Evolutionary conservation across 1,139 yeast genomes (phyloP), one percentile per base, ranked within the genome.

Genomic region (Dujonia santamariae): DNA sequence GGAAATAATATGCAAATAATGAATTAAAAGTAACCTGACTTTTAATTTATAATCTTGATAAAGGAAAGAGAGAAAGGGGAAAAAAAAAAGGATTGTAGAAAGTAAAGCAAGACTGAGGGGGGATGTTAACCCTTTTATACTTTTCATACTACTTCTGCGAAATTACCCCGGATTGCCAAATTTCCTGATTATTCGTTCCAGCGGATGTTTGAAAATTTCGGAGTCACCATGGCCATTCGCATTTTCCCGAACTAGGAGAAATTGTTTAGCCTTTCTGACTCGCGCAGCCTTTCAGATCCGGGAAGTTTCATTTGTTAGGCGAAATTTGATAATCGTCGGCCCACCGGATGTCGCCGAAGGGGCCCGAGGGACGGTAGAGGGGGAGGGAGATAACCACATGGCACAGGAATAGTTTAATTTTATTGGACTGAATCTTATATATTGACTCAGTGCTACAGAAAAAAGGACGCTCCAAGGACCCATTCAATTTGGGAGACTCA

Each of bases 181-280:
- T n/a, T n/a, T n/a, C n/a, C n/a, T n/a, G n/a, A n/a, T n/a, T n/a
- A 7, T 27, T 36, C 38, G 44, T 40, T 40, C 44, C 44, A 40
- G 42, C 44, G 44, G 42, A 41, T 29, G 38, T 22, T 30, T 7
- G 21, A 4, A 9, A 8, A 17, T n/a, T n/a, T n/a, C n/a, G n/a
- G n/a, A n/a, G n/a, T n/a, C n/a, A n/a, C n/a, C n/a, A n/a, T n/a
- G n/a, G n/a, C n/a, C n/a, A n/a, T n/a, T n/a, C n/a, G n/a, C n/a
- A n/a, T n/a, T n/a, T n/a, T n/a, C n/a, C n/a, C n/a, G n/a, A n/a
- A n/a, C n/a, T n/a, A n/a, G n/a, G n/a, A n/a, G n/a, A n/a, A n/a
- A n/a, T n/a, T n/a, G n/a, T n/a, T n/a, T n/a, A n/a, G 11, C 12
- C 7, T 14, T 28, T 30, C 22, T 33, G 36, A 33, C 36, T 33